Conservation (phyloP, 2,329 filamentous ascomycete genomes). For the Aspergillus melleus region DNA sequence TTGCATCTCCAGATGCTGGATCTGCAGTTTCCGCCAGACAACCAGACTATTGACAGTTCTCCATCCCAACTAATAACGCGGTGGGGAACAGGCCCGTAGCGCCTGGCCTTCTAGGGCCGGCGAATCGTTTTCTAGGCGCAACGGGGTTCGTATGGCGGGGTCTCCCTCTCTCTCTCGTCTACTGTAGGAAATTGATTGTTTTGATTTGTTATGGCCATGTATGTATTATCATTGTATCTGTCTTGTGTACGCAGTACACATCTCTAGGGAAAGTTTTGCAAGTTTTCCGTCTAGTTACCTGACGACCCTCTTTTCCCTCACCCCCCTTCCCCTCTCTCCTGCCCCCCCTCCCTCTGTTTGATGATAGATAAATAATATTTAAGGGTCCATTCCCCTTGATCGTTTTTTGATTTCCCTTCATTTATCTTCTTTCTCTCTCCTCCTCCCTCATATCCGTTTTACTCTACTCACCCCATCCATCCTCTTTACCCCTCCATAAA, state of each 20-base stretch:
- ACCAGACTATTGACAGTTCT: constrained; percentile 16
- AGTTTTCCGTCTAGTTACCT: neutral
- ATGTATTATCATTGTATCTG: neutral
- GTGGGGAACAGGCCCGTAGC: constrained; percentile 2
- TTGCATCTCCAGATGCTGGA: constrained; percentile 13
- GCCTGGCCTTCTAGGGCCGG: neutral
- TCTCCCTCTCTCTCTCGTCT: neutral
- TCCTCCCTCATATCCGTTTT: neutral
- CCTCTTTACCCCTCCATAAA: neutral
- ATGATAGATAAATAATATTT: neutral
- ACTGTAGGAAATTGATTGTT: constrained; percentile 1
- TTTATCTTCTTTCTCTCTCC: neutral
- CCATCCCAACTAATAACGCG: constrained; percentile 9
- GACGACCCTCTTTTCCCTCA: neutral
- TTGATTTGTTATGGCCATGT: neutral
- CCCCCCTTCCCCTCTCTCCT: neutral
- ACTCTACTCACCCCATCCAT: neutral
- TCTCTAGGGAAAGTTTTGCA: neutral
- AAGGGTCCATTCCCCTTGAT: neutral
- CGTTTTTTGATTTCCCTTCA: neutral
- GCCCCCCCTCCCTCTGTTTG: neutral
- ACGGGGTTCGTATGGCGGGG: neutral
- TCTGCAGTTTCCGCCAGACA: constrained; percentile 13
- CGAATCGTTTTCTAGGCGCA: constrained; percentile 1
- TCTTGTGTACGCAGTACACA: neutral